These are phyloP conservation scores for Oryza meridionalis DNA, from an alignment of 176 grass and related monocot species.

Conservation along the genomic window DNA sequence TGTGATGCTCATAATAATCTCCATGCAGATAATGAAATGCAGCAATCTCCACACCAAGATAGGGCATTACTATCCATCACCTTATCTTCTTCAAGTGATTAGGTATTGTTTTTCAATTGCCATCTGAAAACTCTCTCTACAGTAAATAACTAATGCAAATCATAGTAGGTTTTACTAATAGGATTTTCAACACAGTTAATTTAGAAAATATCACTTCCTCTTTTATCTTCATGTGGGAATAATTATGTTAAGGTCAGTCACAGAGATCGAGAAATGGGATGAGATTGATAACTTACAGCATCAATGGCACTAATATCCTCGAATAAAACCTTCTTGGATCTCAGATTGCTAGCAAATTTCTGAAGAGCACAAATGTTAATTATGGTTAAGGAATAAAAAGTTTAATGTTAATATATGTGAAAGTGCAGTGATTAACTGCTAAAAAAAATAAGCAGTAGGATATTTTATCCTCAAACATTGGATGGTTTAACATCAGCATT, in stretches of 20 bases:
- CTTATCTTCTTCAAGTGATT: conserved; percentile 9
- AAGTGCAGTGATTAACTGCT: conserved; percentile 40
- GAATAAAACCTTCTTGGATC: conserved; percentile 61
- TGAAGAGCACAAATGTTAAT: conserved; percentile 72
- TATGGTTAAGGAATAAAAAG: conserved; percentile 59
- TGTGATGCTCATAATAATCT: neutral
- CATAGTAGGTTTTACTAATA: neutral
- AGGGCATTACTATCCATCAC: neutral
- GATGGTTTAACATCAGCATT: conserved; percentile 92
- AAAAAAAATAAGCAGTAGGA: conserved; percentile 51
- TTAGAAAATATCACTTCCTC: neutral
- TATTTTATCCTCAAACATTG: conserved; percentile 93
- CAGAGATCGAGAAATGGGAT: conserved; percentile 14
- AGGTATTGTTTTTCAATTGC: neutral
- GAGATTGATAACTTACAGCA: conserved; percentile 44
- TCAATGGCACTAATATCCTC: conserved; percentile 49
- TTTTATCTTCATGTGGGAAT: conserved; percentile 8
- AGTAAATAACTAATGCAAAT: conserved; percentile 21
- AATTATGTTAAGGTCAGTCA: conserved; percentile 25
- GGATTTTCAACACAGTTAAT: neutral
- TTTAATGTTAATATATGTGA: conserved; percentile 38
- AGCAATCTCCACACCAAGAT: conserved; percentile 5
- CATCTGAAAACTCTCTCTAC: neutral
- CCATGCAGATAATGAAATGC: conserved; percentile 12
- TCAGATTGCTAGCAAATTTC: conserved; percentile 62